Percentiles rank a stretch among this genome's conserved stretches.
These are phyloP conservation scores for Paecilomyces sp. DNA, from an alignment of 2,329 filamentous ascomycete species.

Conservation along the genomic window DNA sequence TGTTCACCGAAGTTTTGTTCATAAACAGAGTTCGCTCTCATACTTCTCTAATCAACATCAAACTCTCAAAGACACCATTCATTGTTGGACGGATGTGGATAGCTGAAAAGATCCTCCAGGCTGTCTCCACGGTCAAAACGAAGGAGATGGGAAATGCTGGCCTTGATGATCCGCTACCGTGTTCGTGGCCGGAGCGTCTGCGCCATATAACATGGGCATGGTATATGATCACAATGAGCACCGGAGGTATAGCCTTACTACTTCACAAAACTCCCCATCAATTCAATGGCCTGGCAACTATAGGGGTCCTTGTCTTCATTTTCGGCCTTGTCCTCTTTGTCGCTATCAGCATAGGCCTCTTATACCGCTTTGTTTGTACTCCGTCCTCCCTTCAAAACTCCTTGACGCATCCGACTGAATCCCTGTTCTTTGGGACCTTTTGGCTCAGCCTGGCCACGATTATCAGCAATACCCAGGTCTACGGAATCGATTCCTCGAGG, in stretches of 20 bases:
- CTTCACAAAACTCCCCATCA: conserved; percentile 54
- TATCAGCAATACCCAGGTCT: conserved; percentile 56
- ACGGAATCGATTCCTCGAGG: conserved; percentile 52
- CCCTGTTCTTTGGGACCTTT: conserved; percentile 63
- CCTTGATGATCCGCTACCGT: background rate
- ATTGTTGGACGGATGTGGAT: background rate
- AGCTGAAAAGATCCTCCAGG: background rate
- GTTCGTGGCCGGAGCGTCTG: conserved; percentile 2
- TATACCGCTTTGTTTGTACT: conserved; percentile 52
- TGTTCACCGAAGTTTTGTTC: background rate
- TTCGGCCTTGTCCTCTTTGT: conserved; percentile 58
- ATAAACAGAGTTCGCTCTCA: background rate
- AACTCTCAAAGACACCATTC: background rate
- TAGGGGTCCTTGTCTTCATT: conserved; percentile 60
- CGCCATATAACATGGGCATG: conserved; percentile 58
- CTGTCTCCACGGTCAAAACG: background rate
- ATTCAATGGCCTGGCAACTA: conserved; percentile 55
- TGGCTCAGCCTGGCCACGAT: conserved; percentile 60
- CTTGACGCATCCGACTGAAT: conserved; percentile 55
- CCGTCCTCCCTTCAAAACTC: conserved; percentile 43
- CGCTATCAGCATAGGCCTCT: conserved; percentile 44
- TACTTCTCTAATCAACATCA: background rate
- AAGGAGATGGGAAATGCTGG: background rate
- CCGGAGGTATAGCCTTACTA: conserved; percentile 57
- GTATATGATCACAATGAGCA: conserved; percentile 66